A percentile compares a stretch with the other conserved stretches of the same genome.
Conservation (phyloP, 768 basidiomycete genomes). For the Mycena chlorophos region DNA sequence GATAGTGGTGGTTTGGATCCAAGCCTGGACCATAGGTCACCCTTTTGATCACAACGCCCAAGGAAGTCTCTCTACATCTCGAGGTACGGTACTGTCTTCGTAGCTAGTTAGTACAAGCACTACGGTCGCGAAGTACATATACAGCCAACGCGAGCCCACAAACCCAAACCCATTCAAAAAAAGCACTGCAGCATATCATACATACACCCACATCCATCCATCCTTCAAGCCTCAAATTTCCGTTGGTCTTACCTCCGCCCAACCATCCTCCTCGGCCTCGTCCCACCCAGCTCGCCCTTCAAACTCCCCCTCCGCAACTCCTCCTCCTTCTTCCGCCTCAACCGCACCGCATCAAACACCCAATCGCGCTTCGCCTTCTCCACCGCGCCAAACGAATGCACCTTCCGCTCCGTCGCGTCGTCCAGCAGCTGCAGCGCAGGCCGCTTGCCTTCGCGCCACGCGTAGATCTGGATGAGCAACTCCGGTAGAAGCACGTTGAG, state of each 20-base stretch:
- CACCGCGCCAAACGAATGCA: constrained; percentile 51
- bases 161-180: no score
- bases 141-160: no score
- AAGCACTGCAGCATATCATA: background rate
- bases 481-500: constrained; percentile 71
- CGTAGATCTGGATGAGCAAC: constrained; percentile 67
- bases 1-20: no score
- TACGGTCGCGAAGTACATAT: no score
- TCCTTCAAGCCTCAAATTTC: background rate
- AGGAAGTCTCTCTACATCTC: no score
- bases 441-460: constrained; percentile 69
- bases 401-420: constrained; percentile 49
- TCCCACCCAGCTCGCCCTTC: background rate
- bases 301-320: constrained; percentile 15
- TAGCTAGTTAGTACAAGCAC: no score
- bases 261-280: background rate
- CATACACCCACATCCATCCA: background rate
- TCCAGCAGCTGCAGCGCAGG: constrained; percentile 48
- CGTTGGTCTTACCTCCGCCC: background rate
- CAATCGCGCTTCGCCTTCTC: constrained; percentile 61
- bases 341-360: constrained; percentile 63
- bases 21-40: no score
- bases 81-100: no score
- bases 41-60: no score
- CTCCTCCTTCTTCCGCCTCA: constrained; percentile 36